Evolutionary conservation across 495 filamentous ascomycete genomes (phyloP), one percentile per base, ranked within the genome.

Genomic region (Podospora australis): DNA sequence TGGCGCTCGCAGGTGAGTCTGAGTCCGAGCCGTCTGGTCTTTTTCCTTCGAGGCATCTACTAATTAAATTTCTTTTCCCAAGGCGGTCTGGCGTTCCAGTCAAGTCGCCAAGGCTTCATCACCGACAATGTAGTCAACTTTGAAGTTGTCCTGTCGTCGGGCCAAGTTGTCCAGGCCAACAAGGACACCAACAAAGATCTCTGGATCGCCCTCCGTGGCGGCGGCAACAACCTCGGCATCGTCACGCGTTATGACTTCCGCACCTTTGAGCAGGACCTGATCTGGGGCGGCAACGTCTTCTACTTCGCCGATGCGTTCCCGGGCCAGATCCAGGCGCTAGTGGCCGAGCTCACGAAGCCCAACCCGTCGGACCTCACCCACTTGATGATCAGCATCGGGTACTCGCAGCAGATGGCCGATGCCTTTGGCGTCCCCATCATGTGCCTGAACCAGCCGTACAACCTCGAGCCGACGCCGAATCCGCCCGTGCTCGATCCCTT

Each of bases 361-460:
- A 17, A 36, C 13, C n/a, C 32, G n/a, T n/a, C 32, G 7, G 19
- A 21, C 26, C 14, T 16, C 14, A 8, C 32, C 32, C 32, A 36
- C 13, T n/a, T 36, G 14, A n/a, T 16, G 32, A 16, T 36, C 4
- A 36, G 32, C 32, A 36, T 36, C 32, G 32, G 32, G 2, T 36
- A 36, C 32, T 36, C 32, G 14, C 19, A n/a, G 7, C 32, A 36
- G n/a, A 16, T 36, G 14, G 10, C 32, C 9, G n/a, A 36, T 6
- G 14, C 6, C 5, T 21, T 53, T 29, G 4, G 2, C 0, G 8
- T 29, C 10, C 30, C 46, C 6, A 16, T 36, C 13, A 17, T 17
- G 4, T 36, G 32, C 32, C 28, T 48, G 36, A 60, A 57, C 13
- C 46, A 49, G 51, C 21, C 53, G 9, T 60, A 57, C 21, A 52